A percentile compares a stretch with the other conserved stretches of the same genome.
These are phyloP conservation scores for Penicillium ochrochloron DNA, from an alignment of 495 filamentous ascomycete genomes.

Conservation along the genomic window DNA sequence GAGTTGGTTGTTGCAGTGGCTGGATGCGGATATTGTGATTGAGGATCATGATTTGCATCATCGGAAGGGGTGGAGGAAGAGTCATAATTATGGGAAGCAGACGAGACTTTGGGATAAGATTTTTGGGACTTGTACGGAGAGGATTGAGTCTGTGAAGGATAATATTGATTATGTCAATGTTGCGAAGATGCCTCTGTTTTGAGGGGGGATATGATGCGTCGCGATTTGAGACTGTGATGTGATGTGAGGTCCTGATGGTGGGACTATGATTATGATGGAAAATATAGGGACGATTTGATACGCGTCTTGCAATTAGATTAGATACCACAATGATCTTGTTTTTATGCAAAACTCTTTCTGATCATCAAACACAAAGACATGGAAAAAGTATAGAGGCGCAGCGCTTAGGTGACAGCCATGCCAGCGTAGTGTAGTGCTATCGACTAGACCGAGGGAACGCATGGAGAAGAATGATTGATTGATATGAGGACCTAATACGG, in stretches of 20 bases:
- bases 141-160: constrained; percentile 37
- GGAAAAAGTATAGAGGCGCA: too few species aligned
- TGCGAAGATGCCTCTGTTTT: constrained; percentile 36
- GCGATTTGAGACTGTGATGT: neutral
- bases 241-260: neutral
- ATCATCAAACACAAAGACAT: too few species aligned
- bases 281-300: neutral
- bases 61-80: constrained; percentile 50
- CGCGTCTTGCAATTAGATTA: neutral
- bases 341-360: neutral
- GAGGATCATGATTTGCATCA: constrained; percentile 53
- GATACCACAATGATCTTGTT: neutral
- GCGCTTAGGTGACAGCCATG: too few species aligned
- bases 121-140: constrained; percentile 44
- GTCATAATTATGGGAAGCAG: constrained; percentile 52
- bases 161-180: constrained; percentile 48
- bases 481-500: too few species aligned
- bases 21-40: constrained; percentile 46
- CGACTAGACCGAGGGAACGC: too few species aligned
- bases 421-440: too few species aligned
- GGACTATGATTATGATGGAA: constrained; percentile 11
- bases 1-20: constrained; percentile 41
- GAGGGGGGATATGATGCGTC: neutral
- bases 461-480: too few species aligned
- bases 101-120: constrained; percentile 48